These are phyloP conservation scores for Penicillium ucsense DNA, from an alignment of 495 filamentous ascomycete genomes.

Conservation along the genomic window DNA sequence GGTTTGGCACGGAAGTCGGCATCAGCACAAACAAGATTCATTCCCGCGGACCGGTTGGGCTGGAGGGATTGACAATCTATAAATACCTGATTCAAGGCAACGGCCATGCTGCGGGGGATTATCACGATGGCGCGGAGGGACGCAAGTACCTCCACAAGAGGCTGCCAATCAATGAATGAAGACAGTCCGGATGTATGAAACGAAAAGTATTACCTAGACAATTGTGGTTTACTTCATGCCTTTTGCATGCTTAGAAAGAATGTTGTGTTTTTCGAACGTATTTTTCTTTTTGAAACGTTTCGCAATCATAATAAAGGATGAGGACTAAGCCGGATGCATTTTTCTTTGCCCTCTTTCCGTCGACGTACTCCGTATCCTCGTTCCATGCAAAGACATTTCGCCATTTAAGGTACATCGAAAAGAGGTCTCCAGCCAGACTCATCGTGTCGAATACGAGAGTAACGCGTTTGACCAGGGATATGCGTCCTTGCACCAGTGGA, in stretches of 20 bases:
- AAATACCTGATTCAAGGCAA: slow-evolving; percentile 81
- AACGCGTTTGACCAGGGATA: slow-evolving; percentile 6
- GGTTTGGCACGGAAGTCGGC: slow-evolving; percentile 95
- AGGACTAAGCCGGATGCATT: slow-evolving; percentile 26
- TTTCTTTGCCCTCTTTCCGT: slow-evolving; percentile 22
- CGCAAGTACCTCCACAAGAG: slow-evolving; percentile 14
- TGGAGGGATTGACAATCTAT: slow-evolving; percentile 94
- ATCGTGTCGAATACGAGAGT: slow-evolving; percentile 11
- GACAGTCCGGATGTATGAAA: neutral
- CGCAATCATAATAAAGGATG: slow-evolving; percentile 19
- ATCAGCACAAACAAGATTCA: slow-evolving; percentile 99
- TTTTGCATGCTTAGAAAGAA: neutral
- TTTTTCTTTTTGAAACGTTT: slow-evolving; percentile 19
- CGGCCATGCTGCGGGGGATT: slow-evolving; percentile 67
- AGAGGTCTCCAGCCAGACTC: slow-evolving; percentile 11
- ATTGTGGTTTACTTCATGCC: neutral
- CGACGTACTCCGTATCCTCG: slow-evolving; percentile 15
- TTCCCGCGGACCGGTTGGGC: slow-evolving; percentile 80
- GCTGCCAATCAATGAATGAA: slow-evolving; percentile 19
- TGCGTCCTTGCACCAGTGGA: slow-evolving; percentile 7
- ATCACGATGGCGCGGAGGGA: slow-evolving; percentile 58
- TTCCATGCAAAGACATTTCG: slow-evolving; percentile 15
- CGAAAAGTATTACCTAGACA: neutral
- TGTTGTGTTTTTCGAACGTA: slow-evolving; percentile 4
- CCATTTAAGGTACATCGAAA: slow-evolving; percentile 22